Percentiles rank a stretch among this genome's conserved stretches.
Evolutionary conservation across 2,329 filamentous ascomycete species (phyloP).

Genomic region (Biscogniauxia sp.): DNA sequence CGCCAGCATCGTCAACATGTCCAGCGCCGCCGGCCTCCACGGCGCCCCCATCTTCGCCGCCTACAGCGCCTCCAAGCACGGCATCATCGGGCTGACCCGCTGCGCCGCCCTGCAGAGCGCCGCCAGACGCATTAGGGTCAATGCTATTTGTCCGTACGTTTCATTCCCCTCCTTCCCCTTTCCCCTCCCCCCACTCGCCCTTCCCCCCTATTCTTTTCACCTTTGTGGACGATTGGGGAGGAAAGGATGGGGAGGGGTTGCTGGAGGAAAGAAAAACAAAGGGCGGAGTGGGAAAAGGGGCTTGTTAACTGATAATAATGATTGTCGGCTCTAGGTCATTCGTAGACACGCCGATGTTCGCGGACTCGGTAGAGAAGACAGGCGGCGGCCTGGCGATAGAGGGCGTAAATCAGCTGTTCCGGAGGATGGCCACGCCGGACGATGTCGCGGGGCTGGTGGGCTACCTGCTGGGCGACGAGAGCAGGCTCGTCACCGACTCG

Average conservation of each 20-base stretch:
- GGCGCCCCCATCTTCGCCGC: slow-evolving; percentile 32
- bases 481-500: slow-evolving; percentile 28
- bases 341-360: slow-evolving; percentile 13
- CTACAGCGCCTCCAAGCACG: slow-evolving; percentile 33
- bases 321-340: slow-evolving; percentile 2
- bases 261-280: too few species aligned
- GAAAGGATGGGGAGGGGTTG: too few species aligned
- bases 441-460: slow-evolving; percentile 32
- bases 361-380: background rate
- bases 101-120: slow-evolving; percentile 30
- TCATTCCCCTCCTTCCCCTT: background rate
- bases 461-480: slow-evolving; percentile 33
- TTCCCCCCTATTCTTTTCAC: background rate
- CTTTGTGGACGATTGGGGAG: too few species aligned
- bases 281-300: too few species aligned
- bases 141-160: slow-evolving; percentile 30
- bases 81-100: slow-evolving; percentile 30
- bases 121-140: slow-evolving; percentile 21
- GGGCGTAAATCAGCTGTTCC: slow-evolving; percentile 21
- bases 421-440: slow-evolving; percentile 26
- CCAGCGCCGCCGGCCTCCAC: slow-evolving; percentile 39
- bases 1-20: slow-evolving; percentile 46
- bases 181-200: too few species aligned
- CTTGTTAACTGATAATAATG: background rate
- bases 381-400: slow-evolving; percentile 1